Percentiles rank a stretch among this genome's conserved stretches.
Evolutionary conservation across 2,329 filamentous ascomycete species (phyloP).

Genomic region (Pseudocercospora eumusae): DNA sequence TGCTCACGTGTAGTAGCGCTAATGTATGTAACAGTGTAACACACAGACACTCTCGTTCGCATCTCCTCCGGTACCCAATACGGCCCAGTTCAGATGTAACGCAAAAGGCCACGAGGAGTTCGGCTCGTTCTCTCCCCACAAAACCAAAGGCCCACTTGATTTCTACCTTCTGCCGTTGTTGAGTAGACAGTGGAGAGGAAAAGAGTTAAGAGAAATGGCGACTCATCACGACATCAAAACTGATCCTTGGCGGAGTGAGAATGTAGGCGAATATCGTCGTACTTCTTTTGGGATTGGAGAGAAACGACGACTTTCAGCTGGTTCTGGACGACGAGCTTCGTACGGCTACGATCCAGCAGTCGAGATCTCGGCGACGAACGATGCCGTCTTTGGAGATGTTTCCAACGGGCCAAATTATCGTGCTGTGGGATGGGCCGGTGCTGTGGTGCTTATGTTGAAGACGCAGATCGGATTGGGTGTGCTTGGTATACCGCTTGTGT

Average conservation of each 20-base stretch:
- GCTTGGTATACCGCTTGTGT: constrained; percentile 51
- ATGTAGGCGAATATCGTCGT: background rate
- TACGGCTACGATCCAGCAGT: constrained; percentile 19
- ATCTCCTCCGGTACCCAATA: background rate
- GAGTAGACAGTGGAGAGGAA: too few species aligned
- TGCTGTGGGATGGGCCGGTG: constrained; percentile 27
- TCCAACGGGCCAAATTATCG: constrained; percentile 24
- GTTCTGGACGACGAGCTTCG: constrained; percentile 20
- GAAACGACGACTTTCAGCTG: background rate
- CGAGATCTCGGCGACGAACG: constrained; percentile 11
- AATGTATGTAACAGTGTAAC: too few species aligned
- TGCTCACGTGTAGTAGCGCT: background rate
- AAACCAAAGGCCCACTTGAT: background rate
- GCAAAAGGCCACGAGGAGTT: background rate
- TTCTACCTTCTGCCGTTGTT: background rate
- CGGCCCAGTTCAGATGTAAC: background rate
- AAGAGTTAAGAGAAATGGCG: background rate
- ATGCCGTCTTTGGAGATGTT: constrained; percentile 27
- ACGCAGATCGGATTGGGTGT: constrained; percentile 51
- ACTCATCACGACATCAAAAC: background rate
- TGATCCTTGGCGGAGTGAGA: background rate
- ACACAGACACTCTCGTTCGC: background rate
- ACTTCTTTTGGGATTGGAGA: background rate
- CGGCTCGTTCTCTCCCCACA: background rate
- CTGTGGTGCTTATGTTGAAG: constrained; percentile 41